A percentile compares a stretch with the other conserved stretches of the same genome.
These are phyloP conservation scores for Leccinum huronense DNA, from an alignment of 1,284 basidiomycete species.

Conservation along the genomic window DNA sequence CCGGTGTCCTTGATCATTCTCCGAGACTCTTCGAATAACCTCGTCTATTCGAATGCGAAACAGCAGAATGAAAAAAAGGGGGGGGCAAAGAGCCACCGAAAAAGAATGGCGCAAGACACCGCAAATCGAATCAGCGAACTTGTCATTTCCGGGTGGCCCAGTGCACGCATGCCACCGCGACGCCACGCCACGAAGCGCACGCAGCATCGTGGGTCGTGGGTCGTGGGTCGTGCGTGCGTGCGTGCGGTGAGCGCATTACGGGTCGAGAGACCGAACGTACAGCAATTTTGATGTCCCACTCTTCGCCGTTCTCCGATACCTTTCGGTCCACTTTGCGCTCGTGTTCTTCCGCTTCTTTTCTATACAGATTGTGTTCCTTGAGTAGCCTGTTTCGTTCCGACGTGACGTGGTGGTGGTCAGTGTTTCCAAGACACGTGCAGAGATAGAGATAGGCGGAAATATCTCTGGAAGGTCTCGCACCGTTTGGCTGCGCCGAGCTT, in stretches of 20 bases:
- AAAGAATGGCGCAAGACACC: conserved; percentile 9
- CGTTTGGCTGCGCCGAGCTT: conserved; percentile 72
- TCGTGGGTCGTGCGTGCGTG: not conserved
- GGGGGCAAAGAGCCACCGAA: conserved; percentile 17
- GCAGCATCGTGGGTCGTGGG: conserved; percentile 7
- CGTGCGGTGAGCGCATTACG: not conserved
- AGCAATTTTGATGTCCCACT: conserved; percentile 79
- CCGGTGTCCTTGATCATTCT: conserved; percentile 77
- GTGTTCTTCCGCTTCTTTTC: conserved; percentile 63
- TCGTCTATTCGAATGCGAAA: conserved; percentile 46
- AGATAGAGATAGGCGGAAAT: conserved; percentile 23
- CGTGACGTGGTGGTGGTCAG: conserved; percentile 35
- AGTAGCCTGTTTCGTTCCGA: conserved; percentile 49
- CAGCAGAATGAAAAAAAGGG: not conserved
- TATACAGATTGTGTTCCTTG: conserved; percentile 73
- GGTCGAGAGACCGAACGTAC: conserved; percentile 45
- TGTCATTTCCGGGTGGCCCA: conserved; percentile 31
- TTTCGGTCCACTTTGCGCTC: conserved; percentile 63
- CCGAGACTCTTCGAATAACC: conserved; percentile 73
- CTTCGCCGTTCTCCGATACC: conserved; percentile 61
- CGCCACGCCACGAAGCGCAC: conserved; percentile 7
- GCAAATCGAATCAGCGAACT: conserved; percentile 24
- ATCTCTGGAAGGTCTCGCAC: conserved; percentile 40
- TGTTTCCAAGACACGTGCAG: conserved; percentile 2
- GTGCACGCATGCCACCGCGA: conserved; percentile 22